Evolutionary conservation across 768 basidiomycete genomes (phyloP), one percentile per base, ranked within the genome.

Genomic region (Udeniomyces megalosporus): DNA sequence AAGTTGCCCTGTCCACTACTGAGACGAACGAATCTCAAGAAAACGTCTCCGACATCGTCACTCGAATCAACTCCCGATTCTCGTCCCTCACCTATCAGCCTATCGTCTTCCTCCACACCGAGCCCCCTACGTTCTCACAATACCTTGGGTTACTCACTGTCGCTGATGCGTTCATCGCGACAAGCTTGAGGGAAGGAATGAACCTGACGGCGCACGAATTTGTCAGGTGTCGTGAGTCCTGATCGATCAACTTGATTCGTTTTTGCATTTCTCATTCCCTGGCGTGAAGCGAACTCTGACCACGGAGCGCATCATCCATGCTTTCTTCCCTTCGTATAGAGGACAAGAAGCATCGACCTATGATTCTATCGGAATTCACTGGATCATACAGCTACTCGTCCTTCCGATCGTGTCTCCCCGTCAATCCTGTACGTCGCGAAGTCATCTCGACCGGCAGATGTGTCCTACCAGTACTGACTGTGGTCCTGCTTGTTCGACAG

Each of bases 161-260:
- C 6, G 88, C 85, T 4, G 88, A 90, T 71, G 86, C 84, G 45
- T 90, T 91, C 74, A 76, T 89, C 66, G 84, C 88, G 24, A 85
- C 86, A 5, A 85, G 84, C 70, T 74, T 91, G 72, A 77, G 88
- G 2, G 88, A 91, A 72, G 88, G 88, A 0, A 90, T 91, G 88
- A 88, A 58, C 47, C 47, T 68, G n/a, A 67, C 68, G 7, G 66
- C 68, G n/a, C 70, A 70, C 54, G 70, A 70, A 54, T 72, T 65
- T 55, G 86, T 91, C 12, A 85, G 87, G 71, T 89, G 86, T 68
- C 88, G 84, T 84, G 50, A 7, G 78, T 72, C 24, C 24, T n/a
- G n/a, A n/a, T n/a, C n/a, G n/a, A n/a, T n/a, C n/a, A n/a, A 6
- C n/a, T 8, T 5, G n/a, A 26, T 31, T 6, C 17, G 3, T 5